Percentiles rank a stretch among this genome's conserved stretches.
Conservation (phyloP, 306 rosid genomes). For the Cicer arietinum region DNA sequence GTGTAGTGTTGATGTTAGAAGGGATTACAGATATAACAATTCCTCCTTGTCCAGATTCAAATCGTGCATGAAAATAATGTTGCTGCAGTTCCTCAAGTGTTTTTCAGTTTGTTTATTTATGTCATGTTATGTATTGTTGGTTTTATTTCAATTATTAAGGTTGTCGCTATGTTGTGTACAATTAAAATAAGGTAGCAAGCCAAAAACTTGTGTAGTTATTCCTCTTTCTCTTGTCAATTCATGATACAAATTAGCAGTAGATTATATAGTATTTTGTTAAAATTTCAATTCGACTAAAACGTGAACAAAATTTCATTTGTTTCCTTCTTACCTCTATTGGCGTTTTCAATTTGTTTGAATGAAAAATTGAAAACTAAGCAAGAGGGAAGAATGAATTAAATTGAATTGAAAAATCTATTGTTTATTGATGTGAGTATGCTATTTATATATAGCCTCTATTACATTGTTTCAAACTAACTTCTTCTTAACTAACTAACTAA, state of each 20-base stretch:
- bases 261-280: not conserved
- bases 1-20: conserved; percentile 51
- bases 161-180: not conserved
- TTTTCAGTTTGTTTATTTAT: not conserved
- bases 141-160: not conserved
- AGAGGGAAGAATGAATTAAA: too few relatives aligned
- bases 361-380: too few relatives aligned
- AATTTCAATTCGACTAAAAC: not conserved
- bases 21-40: conserved; percentile 45
- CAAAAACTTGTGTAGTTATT: not conserved
- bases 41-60: conserved; percentile 50
- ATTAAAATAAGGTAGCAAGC: not conserved
- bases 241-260: not conserved
- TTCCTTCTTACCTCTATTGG: conserved; percentile 41
- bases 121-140: not conserved
- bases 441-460: too few relatives aligned
- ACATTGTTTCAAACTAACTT: too few relatives aligned
- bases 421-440: too few relatives aligned
- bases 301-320: conserved; percentile 43
- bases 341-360: too few relatives aligned
- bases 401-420: not conserved
- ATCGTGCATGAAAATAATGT: conserved; percentile 2
- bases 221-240: not conserved
- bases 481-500: too few relatives aligned
- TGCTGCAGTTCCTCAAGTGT: not conserved